These are phyloP conservation scores for Hypoxylon fragiforme DNA, from an alignment of 495 filamentous ascomycete species.

Conservation along the genomic window DNA sequence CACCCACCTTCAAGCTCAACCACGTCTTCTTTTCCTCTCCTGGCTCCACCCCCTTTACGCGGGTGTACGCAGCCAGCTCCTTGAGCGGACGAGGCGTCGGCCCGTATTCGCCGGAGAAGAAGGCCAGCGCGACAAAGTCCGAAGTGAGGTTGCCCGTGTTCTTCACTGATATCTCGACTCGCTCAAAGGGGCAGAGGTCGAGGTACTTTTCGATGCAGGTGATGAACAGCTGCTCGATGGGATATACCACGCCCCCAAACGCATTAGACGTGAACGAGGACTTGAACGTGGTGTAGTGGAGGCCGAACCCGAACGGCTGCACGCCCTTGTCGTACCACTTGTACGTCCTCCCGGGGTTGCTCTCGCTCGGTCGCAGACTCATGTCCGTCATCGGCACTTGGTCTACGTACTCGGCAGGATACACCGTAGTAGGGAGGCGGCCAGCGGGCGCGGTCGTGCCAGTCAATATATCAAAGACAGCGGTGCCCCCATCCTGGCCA, in stretches of 20 bases:
- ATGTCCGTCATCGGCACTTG: constrained; percentile 48
- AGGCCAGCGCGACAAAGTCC: constrained; percentile 63
- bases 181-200: constrained; percentile 52
- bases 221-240: constrained; percentile 36
- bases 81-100: constrained; percentile 66
- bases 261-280: constrained; percentile 16
- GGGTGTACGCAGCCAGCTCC: constrained; percentile 62
- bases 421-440: constrained; percentile 62
- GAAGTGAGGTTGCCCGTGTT: constrained; percentile 61
- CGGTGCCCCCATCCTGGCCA: constrained; percentile 60
- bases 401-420: constrained; percentile 44
- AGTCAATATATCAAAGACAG: constrained; percentile 55
- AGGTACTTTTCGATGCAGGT: constrained; percentile 40
- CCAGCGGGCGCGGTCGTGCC: constrained; percentile 58
- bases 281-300: constrained; percentile 56
- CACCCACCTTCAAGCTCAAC: constrained; percentile 59
- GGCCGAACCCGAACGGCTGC: constrained; percentile 52
- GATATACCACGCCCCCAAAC: constrained; percentile 22
- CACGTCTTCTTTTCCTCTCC: constrained; percentile 41
- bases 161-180: constrained; percentile 35
- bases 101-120: constrained; percentile 57
- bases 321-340: constrained; percentile 47
- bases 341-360: constrained; percentile 49
- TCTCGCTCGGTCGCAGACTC: constrained; percentile 40
- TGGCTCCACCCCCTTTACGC: constrained; percentile 51